Evolutionary conservation across 164 flowering plant genomes (phyloP).

Genomic region (Sedum album): DNA sequence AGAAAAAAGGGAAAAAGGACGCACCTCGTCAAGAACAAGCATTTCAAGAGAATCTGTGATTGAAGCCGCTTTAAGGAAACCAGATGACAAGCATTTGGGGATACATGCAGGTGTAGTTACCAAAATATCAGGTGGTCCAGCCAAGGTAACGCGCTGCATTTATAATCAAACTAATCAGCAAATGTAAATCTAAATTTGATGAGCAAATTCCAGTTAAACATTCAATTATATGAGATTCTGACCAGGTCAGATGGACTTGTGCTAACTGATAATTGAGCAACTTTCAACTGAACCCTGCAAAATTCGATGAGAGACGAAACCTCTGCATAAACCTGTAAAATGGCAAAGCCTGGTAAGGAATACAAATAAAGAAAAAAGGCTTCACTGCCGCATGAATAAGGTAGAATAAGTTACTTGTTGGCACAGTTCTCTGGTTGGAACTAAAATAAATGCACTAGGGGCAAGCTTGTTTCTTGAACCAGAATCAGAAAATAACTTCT

Average conservation of each 20-base stretch:
- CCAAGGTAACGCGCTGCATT: conserved; percentile 57
- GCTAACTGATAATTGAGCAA: conserved; percentile 53
- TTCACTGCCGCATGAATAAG: neutral
- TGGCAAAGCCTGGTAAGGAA: neutral
- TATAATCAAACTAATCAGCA: conserved; percentile 1
- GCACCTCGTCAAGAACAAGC: conserved; percentile 90
- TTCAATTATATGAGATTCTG: conserved; percentile 16
- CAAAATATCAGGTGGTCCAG: conserved; percentile 76
- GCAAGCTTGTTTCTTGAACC: conserved; percentile 33
- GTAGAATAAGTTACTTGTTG: conserved; percentile 46
- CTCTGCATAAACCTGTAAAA: conserved; percentile 63
- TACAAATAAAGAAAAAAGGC: neutral
- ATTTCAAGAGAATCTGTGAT: conserved; percentile 61
- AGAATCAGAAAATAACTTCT: conserved; percentile 56
- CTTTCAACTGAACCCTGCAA: conserved; percentile 79
- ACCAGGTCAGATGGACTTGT: conserved; percentile 70
- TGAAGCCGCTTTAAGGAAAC: conserved; percentile 42
- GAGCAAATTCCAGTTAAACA: neutral
- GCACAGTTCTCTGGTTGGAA: conserved; percentile 81
- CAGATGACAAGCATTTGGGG: conserved; percentile 55
- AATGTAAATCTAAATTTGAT: neutral
- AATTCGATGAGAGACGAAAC: conserved; percentile 48
- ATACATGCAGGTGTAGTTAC: conserved; percentile 84
- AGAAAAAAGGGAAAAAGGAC: neutral
- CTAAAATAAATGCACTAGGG: conserved; percentile 63